phyloP scores from a whole-genome alignment of 2,329 filamentous ascomycete species.

The Akanthomyces uredinophilus region DNA sequence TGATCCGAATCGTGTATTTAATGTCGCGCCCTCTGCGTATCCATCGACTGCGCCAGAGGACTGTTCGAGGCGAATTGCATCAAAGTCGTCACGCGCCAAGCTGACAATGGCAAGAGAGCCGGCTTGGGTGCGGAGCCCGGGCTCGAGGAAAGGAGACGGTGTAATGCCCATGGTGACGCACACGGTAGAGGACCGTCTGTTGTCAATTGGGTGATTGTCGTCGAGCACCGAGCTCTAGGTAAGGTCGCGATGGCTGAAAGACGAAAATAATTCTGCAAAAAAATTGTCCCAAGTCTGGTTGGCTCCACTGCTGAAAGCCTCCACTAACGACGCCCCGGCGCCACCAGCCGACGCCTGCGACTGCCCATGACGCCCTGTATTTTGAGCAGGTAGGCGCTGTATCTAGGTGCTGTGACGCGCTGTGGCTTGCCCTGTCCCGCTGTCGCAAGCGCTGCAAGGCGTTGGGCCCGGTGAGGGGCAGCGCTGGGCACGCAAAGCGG shows the following conservation, averaged over 20 bases:
- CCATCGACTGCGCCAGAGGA: slow-evolving; percentile 60
- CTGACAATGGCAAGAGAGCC: slow-evolving; percentile 77
- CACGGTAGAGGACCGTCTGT: background rate
- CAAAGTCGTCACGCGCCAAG: slow-evolving; percentile 78
- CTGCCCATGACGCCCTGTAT: background rate
- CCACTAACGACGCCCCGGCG: background rate
- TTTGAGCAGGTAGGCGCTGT: background rate
- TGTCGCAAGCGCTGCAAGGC: background rate
- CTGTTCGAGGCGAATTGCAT: slow-evolving; percentile 66
- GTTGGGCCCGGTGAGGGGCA: slow-evolving; percentile 7
- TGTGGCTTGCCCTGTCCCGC: background rate
- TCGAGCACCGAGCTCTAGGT: background rate
- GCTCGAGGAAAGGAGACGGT: slow-evolving; percentile 73
- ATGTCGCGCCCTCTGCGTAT: slow-evolving; percentile 70
- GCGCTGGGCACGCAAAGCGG: slow-evolving; percentile 11
- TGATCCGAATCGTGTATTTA: slow-evolving; percentile 92
- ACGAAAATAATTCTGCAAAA: slow-evolving; percentile 8
- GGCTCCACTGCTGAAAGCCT: slow-evolving; percentile 7
- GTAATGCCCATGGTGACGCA: slow-evolving; percentile 28
- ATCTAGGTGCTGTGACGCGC: background rate
- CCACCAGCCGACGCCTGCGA: background rate
- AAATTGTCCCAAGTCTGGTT: background rate
- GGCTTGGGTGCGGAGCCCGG: slow-evolving; percentile 55
- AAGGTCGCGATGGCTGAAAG: background rate
- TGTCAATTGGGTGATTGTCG: background rate